Base-by-base conservation (phyloP, 805 yeast genomes). In the Metschnikowia lochheadii region DNA sequence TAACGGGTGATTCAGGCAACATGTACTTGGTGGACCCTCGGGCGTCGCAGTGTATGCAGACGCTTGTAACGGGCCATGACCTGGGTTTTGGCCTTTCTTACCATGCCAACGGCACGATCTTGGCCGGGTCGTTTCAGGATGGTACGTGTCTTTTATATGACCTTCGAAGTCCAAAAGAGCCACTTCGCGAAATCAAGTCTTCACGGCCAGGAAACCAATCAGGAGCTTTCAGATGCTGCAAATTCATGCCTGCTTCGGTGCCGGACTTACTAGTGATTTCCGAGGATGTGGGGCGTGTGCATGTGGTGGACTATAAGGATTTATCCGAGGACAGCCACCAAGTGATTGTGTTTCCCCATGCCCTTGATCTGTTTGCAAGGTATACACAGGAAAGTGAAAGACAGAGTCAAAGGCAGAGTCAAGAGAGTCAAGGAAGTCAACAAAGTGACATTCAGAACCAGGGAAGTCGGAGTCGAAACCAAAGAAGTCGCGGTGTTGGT, bases 221-320 rank as follows among this genome's bases (percentile, higher is more conserved):
- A 43, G 91, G 92, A 3, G 87, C 90, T 0, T 85, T 86, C 61
- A 72, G 94, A 52, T 82, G 84, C 53, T 70, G 76, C 56, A 72
- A 74, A 56, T 69, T 77, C 40, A 72, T 77, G 33, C 52, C 72
- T 65, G 74, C 87, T 21, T 85, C 88, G 3, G 72, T 85, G 14
- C 91, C 85, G 58, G 96, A 91, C 65, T 66, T 89, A 52, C 69
- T 91, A 50, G 80, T 87, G 48, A 75, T 91, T 2, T 79, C 86
- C 48, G 97, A 91, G 64, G 96, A 91, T 59, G 85, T 83, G 48
- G 95, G 96, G 0, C 76, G 96, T 48, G 87, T 91, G 3, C 98
- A 91, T 67, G 73, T 90, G 50, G 73, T 91, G 26, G 97, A 91
- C 64, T 77, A 89, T 23, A 78, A 96, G 54, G 81, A 86, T 60